A percentile compares a stretch with the other conserved stretches of the same genome.
Evolutionary conservation across 192 early-diverging fungal genomes (phyloP).

Genomic region (Glomus cerebriforme): DNA sequence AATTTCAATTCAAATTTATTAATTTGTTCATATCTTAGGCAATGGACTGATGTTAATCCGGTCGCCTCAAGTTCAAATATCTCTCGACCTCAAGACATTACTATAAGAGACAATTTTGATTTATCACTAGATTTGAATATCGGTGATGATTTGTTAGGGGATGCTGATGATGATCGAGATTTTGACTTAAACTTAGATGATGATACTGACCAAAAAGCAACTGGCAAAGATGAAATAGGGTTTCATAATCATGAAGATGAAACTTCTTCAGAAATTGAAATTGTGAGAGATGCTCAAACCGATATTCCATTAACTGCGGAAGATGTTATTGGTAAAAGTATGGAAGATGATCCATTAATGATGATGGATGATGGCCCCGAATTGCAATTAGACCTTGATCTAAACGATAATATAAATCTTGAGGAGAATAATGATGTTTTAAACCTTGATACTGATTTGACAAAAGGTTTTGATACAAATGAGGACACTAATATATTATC

Average conservation of each 20-base stretch:
- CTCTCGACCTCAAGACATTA: conserved; percentile 73
- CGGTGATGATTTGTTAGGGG: conserved; percentile 32
- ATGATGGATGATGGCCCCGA: conserved; percentile 33
- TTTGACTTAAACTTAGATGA: conserved; percentile 50
- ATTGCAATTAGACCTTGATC: conserved; percentile 39
- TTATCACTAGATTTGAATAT: conserved; percentile 19
- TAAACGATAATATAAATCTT: conserved; percentile 20
- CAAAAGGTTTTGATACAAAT: too few relatives aligned
- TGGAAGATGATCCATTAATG: conserved; percentile 37
- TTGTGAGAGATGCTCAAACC: conserved; percentile 56
- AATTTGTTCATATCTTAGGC: background rate
- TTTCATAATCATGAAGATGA: conserved; percentile 35
- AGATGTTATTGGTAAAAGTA: conserved; percentile 33
- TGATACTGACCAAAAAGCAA: conserved; percentile 41
- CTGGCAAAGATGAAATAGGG: conserved; percentile 33
- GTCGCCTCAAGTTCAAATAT: conserved; percentile 40
- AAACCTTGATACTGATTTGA: background rate
- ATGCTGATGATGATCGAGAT: conserved; percentile 48
- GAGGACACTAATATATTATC: background rate
- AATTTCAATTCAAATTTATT: conserved; percentile 1
- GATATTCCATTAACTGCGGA: conserved; percentile 42
- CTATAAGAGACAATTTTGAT: conserved; percentile 46
- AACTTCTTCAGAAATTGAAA: conserved; percentile 56
- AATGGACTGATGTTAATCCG: background rate
- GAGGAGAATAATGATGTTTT: background rate